Evolutionary conservation across 2,329 filamentous ascomycete species (phyloP).

Genomic region (Penicillium sp.): DNA sequence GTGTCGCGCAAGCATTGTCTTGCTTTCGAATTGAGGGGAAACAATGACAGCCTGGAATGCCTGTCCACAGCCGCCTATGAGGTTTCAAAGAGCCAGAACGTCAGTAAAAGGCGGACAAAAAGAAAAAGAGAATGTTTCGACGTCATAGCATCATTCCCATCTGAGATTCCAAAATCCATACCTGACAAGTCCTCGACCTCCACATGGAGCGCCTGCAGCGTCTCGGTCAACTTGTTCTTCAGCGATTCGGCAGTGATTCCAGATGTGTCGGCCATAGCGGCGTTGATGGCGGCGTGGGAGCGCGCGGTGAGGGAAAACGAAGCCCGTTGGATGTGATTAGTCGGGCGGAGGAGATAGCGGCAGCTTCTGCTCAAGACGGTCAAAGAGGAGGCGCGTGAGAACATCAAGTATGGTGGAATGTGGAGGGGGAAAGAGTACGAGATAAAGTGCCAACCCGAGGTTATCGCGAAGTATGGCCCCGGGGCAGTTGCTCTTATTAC

Average conservation of each 20-base stretch:
- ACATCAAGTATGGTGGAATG: constrained; percentile 35
- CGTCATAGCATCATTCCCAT: background rate
- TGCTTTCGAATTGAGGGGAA: constrained; percentile 67
- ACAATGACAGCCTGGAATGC: constrained; percentile 70
- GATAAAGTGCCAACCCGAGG: constrained; percentile 6
- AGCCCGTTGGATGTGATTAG: constrained; percentile 22
- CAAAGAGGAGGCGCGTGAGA: constrained; percentile 36
- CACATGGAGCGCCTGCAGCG: constrained; percentile 73
- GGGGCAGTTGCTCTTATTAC: constrained; percentile 16
- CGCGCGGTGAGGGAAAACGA: constrained; percentile 38
- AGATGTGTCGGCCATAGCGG: constrained; percentile 49
- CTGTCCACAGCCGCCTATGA: constrained; percentile 66
- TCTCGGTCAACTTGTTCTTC: constrained; percentile 65
- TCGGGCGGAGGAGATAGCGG: constrained; percentile 38
- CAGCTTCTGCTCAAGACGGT: constrained; percentile 39
- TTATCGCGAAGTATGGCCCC: constrained; percentile 14
- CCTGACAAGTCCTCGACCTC: constrained; percentile 91
- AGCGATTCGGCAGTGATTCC: constrained; percentile 73
- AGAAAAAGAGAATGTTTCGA: constrained; percentile 2
- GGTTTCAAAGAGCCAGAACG: background rate
- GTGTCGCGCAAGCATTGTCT: constrained; percentile 78
- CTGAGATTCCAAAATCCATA: constrained; percentile 44
- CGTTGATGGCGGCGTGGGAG: constrained; percentile 35
- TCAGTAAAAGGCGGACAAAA: constrained; percentile 3
- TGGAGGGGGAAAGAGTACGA: background rate